Base-by-base conservation (phyloP, 169 alveolate genomes). In the Eimeria acervulina region DNA sequence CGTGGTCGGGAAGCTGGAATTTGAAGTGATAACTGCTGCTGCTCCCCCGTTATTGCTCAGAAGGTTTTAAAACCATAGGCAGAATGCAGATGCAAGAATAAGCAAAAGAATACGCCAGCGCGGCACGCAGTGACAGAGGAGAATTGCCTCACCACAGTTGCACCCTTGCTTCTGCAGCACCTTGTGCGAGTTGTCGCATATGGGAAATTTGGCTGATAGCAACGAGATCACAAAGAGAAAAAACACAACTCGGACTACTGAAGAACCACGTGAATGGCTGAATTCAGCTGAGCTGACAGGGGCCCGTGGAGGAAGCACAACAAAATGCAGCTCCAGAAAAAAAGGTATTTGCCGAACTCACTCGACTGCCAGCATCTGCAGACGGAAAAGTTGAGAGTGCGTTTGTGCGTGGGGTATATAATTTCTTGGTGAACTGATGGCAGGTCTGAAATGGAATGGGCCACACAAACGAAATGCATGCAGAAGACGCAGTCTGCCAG, bases 111-210 rank as follows among this genome's bases (percentile, higher is more conserved):
- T 6, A 26, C 21, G 59, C 61, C 2, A 84, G 13, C n/a, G 28
- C 78, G 76, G 42, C 33, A 51, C 52, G 36, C 10, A 40, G 36
- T 15, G 36, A 33, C n/a, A 3, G 3, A 3, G 13, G 40, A 1
- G n/a, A 23, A 81, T 28, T n/a, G 31, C n/a, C 93, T n/a, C 95
- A 95, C 98, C 98, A 72, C 97, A 96, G 87, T 97, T 94, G 70
- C 97, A 93, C 10, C 98, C 98, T 90, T 97, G 98, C 33, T 93
- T 96, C 83, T 97, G 98, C 87, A 97, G 96, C 72, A 90, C 95
- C 93, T 97, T 98, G 93, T 97, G 98, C 0, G 98, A 74, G 97
- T 97, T 97, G 94, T 97, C 98, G 96, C 98, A 97, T 17, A 97
- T 87, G n/a, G 98, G 98, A 89, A 97, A 97, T 87, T 97, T 97